phyloP scores from a whole-genome alignment of 345 rosid species.

The Syzygium aqueum region DNA sequence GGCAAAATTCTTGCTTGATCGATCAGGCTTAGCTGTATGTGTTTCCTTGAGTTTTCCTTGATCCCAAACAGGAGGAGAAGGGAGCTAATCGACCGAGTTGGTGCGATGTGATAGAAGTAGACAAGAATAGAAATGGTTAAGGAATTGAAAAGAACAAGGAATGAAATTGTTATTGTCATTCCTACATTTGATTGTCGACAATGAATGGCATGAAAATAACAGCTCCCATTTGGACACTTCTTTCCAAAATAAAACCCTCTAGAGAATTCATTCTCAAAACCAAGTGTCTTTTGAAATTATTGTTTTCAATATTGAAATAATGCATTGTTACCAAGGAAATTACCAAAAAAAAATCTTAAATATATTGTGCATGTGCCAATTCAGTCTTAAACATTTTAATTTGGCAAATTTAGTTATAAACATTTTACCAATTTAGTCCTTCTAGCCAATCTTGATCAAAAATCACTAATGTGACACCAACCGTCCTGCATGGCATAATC shows the following conservation, averaged over 20 bases:
- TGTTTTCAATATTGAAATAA: background rate
- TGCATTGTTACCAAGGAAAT: rapidly evolving
- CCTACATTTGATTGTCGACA: background rate
- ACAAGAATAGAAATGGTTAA: background rate
- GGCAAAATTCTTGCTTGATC: background rate
- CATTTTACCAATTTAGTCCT: rapidly evolving
- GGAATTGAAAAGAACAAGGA: background rate
- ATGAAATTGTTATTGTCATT: background rate
- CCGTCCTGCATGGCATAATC: rapidly evolving
- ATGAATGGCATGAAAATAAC: background rate
- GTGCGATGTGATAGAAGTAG: background rate
- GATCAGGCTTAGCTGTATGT: background rate
- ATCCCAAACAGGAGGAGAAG: background rate
- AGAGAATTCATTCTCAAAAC: background rate
- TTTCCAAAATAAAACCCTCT: background rate
- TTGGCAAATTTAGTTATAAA: too few species aligned
- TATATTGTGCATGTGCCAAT: background rate
- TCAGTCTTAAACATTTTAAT: background rate
- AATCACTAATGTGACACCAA: rapidly evolving
- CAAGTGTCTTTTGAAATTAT: background rate
- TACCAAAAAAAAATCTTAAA: background rate
- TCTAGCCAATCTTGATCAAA: rapidly evolving
- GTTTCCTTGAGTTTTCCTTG: background rate
- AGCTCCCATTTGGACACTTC: background rate
- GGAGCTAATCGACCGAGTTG: background rate